Conservation (phyloP, 768 basidiomycete genomes). For the Asterophora lycoperdoides region DNA sequence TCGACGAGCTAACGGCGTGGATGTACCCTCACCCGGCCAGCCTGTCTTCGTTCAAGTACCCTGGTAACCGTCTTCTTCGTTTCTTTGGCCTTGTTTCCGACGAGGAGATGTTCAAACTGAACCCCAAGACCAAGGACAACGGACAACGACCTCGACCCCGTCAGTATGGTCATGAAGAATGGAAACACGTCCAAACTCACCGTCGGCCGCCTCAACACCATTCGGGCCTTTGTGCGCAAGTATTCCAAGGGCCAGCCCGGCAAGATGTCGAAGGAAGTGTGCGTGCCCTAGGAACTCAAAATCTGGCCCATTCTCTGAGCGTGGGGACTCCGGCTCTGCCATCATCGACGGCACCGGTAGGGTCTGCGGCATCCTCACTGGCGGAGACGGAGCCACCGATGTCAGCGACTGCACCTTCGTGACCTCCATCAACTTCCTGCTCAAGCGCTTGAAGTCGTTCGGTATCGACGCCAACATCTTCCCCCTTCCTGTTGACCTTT, state of each 20-base stretch:
- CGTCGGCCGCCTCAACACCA: slow-evolving; percentile 33
- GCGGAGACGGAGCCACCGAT: slow-evolving; percentile 25
- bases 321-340: slow-evolving; percentile 35
- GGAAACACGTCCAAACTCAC: slow-evolving; percentile 32
- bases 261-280: slow-evolving; percentile 19
- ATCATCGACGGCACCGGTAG: slow-evolving; percentile 30
- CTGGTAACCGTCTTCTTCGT: slow-evolving; percentile 16
- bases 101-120: slow-evolving; percentile 22
- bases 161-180: slow-evolving; percentile 32
- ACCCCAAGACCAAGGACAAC: too few relatives aligned
- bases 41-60: too few relatives aligned
- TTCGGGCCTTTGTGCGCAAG: slow-evolving; percentile 31
- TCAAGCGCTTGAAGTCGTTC: not conserved
- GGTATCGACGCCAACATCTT: too few relatives aligned
- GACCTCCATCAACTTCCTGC: slow-evolving; percentile 27
- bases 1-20: slow-evolving; percentile 7
- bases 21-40: too few relatives aligned
- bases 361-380: slow-evolving; percentile 31
- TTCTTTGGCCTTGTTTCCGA: slow-evolving; percentile 25
- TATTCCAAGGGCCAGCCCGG: slow-evolving; percentile 21
- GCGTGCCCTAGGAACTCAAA: slow-evolving; percentile 17
- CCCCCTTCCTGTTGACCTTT: too few relatives aligned
- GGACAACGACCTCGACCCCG: slow-evolving; percentile 13
- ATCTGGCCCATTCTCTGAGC: slow-evolving; percentile 28
- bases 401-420: slow-evolving; percentile 32